Evolutionary conservation across 2,329 filamentous ascomycete genomes (phyloP).

Genomic region (Metarhizium guizhouense): DNA sequence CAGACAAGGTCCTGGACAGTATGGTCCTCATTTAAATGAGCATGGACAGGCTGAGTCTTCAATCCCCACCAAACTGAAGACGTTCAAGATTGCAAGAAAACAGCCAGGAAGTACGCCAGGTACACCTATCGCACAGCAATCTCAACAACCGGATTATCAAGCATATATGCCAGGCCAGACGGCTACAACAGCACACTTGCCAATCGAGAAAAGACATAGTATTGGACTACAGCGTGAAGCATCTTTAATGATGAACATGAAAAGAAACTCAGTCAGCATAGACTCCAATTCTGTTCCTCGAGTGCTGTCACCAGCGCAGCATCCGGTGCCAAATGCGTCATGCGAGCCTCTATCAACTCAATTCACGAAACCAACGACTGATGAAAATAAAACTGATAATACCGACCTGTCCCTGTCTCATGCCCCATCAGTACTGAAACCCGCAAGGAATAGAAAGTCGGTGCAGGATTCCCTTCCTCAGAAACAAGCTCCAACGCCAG

Average conservation of each 20-base stretch:
- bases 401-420: neutral
- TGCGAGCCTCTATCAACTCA: neutral
- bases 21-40: neutral
- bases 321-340: constrained; percentile 5
- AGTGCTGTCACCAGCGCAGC: constrained; percentile 14
- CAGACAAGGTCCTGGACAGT: neutral
- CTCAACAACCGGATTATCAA: constrained; percentile 6
- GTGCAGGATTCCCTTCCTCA: neutral
- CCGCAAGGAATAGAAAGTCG: constrained; percentile 4
- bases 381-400: neutral
- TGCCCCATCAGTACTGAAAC: constrained; percentile 7
- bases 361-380: neutral
- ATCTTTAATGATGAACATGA: constrained; percentile 14
- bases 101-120: constrained; percentile 1
- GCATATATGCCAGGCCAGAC: constrained; percentile 9
- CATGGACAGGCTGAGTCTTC: neutral
- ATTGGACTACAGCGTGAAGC: constrained; percentile 17
- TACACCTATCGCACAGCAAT: neutral
- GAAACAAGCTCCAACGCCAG: neutral
- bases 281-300: constrained; percentile 12
- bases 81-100: constrained; percentile 11
- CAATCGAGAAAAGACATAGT: constrained; percentile 6
- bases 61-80: neutral
- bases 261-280: constrained; percentile 12
- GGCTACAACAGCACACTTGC: neutral